Base-by-base conservation (phyloP, 2,329 filamentous ascomycete species). In the Lithohypha guttulata region DNA sequence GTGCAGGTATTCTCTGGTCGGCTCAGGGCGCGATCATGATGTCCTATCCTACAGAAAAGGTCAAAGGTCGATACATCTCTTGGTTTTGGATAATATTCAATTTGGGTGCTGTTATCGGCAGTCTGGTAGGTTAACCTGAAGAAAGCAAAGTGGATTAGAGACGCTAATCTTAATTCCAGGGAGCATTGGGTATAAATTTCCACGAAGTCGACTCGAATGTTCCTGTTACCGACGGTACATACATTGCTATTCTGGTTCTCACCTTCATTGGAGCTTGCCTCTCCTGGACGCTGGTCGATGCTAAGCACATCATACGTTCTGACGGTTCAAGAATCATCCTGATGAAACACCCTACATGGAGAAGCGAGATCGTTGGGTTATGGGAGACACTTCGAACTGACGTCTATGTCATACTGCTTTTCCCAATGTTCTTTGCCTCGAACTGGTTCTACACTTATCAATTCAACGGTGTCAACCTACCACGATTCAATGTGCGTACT, bases 51-150 rank as follows among this genome's bases (percentile, higher is more conserved):
- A 68, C 73, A 14, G 87, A 94, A 62, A 61, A 75, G 22, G 74
- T 76, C 48, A 94, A 94, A 69, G 87, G 87, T 30, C 78, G 79
- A 43, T 94, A 86, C 59, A 93, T 94, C 58, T 82, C 82, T 44
- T 79, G 77, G 66, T 94, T 94, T 64, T 94, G 87, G 87, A 78
- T 86, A 59, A 93, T 95, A 54, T 95, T 94, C 71, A 94, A 94
- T 62, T 61, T 87, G 43, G 87, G 87, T 51, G 86, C 79, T 53
- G 86, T 94, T 45, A 84, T 95, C 59, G 87, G 87, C 46, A 77
- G 79, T 54, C 57, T 78, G 65, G 73, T 76, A 41, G 18, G 34
- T 35, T 30, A 34, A 35, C 23, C 31, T n/a, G n/a, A n/a, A n/a
- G n/a, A n/a, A n/a, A n/a, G n/a, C n/a, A n/a, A n/a, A n/a, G n/a